Evolutionary conservation across 768 basidiomycete genomes (phyloP), one percentile per base, ranked within the genome.

Genomic region (Lactarius akahatsu): DNA sequence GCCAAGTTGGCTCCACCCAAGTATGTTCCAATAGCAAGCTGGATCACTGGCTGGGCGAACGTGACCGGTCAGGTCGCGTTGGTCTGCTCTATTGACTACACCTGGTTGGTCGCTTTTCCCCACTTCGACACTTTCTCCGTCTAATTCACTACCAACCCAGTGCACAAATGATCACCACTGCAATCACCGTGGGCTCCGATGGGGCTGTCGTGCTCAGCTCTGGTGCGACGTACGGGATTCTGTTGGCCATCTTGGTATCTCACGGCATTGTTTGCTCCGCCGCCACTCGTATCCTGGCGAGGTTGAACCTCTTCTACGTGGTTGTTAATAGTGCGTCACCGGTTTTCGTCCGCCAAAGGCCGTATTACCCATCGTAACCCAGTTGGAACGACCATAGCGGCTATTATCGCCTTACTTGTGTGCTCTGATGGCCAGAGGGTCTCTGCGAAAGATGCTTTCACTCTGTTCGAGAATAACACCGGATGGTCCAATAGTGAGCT

Each of bases 91-190:
- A 91, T 91, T 61, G 89, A 90, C 72, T 90, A 85, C 67, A 89
- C 87, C 26, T 90, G 81, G 82, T 80, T 47, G n/a, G 79, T 71
- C 28, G 26, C 6, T 11, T 60, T 57, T 11, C 43, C 26, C 43
- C 47, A 13, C n/a, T 34, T 20, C 45, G 1, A 50, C 58, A 40
- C 67, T 26, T 68, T 41, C 9, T 38, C 23, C 36, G 60, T 57
- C 40, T 9, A 32, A 18, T 36, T 4, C 18, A 36, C 23, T 26
- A 20, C 38, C 28, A 15, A 38, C 40, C 30, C 56, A 83, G 88
- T 67, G 89, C 89, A 8, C 87, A 90, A 74, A 90, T 90, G 89
- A 89, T 90, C 64, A 83, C 88, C 15, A 87, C 86, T 10, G 88
- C 87, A 2, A 83, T 91, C 47, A 80, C 84, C 11, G 87, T 90